Conservation (phyloP, 257 asterid genomes). For the Fraxinus anomala region DNA sequence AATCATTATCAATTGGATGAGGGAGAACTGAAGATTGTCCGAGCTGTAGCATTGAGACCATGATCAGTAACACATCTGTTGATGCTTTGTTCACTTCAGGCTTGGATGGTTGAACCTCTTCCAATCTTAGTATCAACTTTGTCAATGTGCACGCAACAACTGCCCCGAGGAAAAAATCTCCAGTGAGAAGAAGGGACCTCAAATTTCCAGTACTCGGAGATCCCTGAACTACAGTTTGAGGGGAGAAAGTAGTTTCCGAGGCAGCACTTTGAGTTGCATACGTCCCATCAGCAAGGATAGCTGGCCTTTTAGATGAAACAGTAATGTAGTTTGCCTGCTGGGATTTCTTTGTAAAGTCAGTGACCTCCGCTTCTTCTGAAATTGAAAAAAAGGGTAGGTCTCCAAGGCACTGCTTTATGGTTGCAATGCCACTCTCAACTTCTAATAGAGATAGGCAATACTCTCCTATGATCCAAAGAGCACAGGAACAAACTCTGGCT, state of each 20-base stretch:
- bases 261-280: slow-evolving; percentile 98
- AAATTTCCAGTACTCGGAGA: slow-evolving; percentile 64
- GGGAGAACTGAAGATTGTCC: slow-evolving; percentile 90
- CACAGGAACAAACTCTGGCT: slow-evolving; percentile 88
- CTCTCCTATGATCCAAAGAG: slow-evolving; percentile 95
- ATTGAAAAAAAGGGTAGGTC: slow-evolving; percentile 78
- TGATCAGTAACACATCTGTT: slow-evolving; percentile 59
- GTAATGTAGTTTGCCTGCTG: slow-evolving; percentile 69
- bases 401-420: slow-evolving; percentile 93
- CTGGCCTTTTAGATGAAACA: slow-evolving; percentile 88
- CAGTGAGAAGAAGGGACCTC: slow-evolving; percentile 90
- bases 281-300: slow-evolving; percentile 93
- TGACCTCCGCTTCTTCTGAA: slow-evolving; percentile 74
- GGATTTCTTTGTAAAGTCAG: slow-evolving; percentile 73
- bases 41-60: slow-evolving; percentile 85
- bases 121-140: slow-evolving; percentile 76
- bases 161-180: slow-evolving; percentile 93
- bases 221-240: slow-evolving; percentile 77
- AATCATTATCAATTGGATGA: slow-evolving; percentile 92
- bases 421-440: slow-evolving; percentile 80
- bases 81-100: slow-evolving; percentile 75
- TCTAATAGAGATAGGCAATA: slow-evolving; percentile 84
- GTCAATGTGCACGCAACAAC: slow-evolving; percentile 84
- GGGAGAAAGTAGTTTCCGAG: slow-evolving; percentile 83
- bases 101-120: slow-evolving; percentile 85